phyloP scores from a whole-genome alignment of 2,329 filamentous ascomycete species.

The Pestalotiopsis sp. region DNA sequence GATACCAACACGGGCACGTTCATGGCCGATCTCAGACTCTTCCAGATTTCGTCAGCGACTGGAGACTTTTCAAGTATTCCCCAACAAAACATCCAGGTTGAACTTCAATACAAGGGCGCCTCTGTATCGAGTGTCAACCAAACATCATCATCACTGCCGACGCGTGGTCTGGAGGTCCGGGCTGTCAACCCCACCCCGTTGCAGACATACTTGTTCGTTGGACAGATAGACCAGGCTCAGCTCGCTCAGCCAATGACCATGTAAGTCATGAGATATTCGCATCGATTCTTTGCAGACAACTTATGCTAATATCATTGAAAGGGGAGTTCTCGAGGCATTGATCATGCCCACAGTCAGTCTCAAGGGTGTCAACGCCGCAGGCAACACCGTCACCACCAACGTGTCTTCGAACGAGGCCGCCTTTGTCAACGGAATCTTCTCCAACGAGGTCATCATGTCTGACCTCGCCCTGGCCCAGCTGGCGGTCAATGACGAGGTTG shows the following conservation, averaged over 20 bases:
- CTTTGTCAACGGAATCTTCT: slow-evolving; percentile 74
- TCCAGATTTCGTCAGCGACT: slow-evolving; percentile 64
- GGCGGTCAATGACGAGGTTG: slow-evolving; percentile 51
- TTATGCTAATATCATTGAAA: slow-evolving; percentile 29
- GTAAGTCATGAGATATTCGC: slow-evolving; percentile 47
- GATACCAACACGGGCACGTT: slow-evolving; percentile 71
- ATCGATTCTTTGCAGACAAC: background rate
- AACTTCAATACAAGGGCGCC: slow-evolving; percentile 57
- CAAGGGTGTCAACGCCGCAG: slow-evolving; percentile 55
- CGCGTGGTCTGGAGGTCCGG: slow-evolving; percentile 21
- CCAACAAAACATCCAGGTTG: slow-evolving; percentile 56
- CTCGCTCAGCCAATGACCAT: slow-evolving; percentile 60
- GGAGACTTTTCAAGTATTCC: slow-evolving; percentile 56
- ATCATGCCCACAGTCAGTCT: slow-evolving; percentile 72
- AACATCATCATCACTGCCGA: slow-evolving; percentile 4
- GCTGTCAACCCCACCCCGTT: slow-evolving; percentile 44
- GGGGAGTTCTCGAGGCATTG: slow-evolving; percentile 61
- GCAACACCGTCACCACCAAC: slow-evolving; percentile 60
- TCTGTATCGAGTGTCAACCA: slow-evolving; percentile 48
- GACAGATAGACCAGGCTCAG: slow-evolving; percentile 63
- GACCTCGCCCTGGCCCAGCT: slow-evolving; percentile 49
- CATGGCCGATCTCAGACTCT: slow-evolving; percentile 76
- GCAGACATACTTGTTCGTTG: slow-evolving; percentile 70
- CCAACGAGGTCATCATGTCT: slow-evolving; percentile 57
- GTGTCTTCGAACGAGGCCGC: slow-evolving; percentile 72